A percentile compares a stretch with the other conserved stretches of the same genome.
Evolutionary conservation across 192 early-diverging fungal species (phyloP).

Genomic region (Spizellomyces sp.): DNA sequence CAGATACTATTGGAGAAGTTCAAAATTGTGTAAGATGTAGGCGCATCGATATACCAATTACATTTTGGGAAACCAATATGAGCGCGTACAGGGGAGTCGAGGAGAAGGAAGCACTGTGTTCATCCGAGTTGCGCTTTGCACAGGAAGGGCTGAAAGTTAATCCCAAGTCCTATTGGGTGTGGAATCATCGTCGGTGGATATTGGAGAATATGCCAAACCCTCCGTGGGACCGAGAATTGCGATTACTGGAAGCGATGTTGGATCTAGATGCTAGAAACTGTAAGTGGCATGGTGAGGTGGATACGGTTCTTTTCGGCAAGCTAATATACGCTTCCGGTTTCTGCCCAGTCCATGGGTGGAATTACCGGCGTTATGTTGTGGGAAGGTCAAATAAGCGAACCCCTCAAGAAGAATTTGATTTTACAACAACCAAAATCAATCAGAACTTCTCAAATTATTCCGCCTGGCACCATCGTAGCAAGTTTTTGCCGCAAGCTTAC

Average conservation of each 20-base stretch:
- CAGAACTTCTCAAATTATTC: slow-evolving; percentile 96
- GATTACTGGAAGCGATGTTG: slow-evolving; percentile 76
- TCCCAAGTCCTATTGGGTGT: slow-evolving; percentile 98
- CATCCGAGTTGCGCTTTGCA: slow-evolving; percentile 75
- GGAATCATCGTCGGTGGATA: slow-evolving; percentile 95
- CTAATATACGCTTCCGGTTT: background rate
- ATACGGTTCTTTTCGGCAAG: background rate
- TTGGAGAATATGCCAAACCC: slow-evolving; percentile 74
- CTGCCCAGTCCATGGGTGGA: slow-evolving; percentile 88
- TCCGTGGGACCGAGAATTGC: slow-evolving; percentile 78
- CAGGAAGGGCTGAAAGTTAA: slow-evolving; percentile 72
- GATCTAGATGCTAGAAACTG: slow-evolving; percentile 92
- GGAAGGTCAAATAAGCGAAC: slow-evolving; percentile 39
- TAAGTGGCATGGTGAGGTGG: slow-evolving; percentile 32
- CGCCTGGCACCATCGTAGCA: slow-evolving; percentile 97
- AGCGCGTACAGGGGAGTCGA: slow-evolving; percentile 32
- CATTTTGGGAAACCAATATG: slow-evolving; percentile 9
- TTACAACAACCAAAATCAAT: slow-evolving; percentile 85
- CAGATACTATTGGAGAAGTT: slow-evolving; percentile 59
- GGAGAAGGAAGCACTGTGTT: slow-evolving; percentile 44
- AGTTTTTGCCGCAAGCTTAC: slow-evolving; percentile 51
- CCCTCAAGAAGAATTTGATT: slow-evolving; percentile 76
- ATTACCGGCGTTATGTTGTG: slow-evolving; percentile 91
- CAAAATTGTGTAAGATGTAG: too few relatives aligned
- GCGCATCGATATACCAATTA: slow-evolving; percentile 11